phyloP scores from a whole-genome alignment of 495 filamentous ascomycete genomes.

The Thermochaetoides thermophila region DNA sequence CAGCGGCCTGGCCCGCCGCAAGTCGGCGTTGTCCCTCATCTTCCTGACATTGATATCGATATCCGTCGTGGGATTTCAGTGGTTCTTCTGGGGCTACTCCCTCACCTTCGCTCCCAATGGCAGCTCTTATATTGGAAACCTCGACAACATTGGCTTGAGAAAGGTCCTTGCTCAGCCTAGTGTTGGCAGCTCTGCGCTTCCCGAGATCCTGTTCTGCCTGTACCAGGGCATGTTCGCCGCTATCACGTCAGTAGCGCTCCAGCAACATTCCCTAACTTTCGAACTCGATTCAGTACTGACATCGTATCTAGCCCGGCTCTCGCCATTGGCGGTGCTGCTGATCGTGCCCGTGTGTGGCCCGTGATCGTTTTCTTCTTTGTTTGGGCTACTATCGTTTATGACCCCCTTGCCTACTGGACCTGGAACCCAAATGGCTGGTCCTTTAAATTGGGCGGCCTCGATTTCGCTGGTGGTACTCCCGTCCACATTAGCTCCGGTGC shows the following conservation, averaged over 20 bases:
- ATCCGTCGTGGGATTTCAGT: slow-evolving; percentile 83
- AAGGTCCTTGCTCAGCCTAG: slow-evolving; percentile 70
- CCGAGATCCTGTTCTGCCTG: slow-evolving; percentile 81
- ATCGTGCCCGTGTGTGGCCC: slow-evolving; percentile 88
- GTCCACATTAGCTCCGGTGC: slow-evolving; percentile 90
- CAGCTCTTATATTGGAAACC: slow-evolving; percentile 68
- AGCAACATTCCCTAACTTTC: not conserved
- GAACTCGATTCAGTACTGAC: slow-evolving; percentile 1
- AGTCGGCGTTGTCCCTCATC: slow-evolving; percentile 86
- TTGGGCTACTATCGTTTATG: slow-evolving; percentile 89
- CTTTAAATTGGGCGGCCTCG: slow-evolving; percentile 67
- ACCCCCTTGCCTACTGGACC: slow-evolving; percentile 95
- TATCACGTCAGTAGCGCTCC: slow-evolving; percentile 44
- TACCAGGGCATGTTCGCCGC: slow-evolving; percentile 98
- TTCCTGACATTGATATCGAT: slow-evolving; percentile 97
- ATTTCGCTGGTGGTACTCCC: slow-evolving; percentile 92
- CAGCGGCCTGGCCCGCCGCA: slow-evolving; percentile 89
- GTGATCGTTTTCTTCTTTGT: slow-evolving; percentile 92
- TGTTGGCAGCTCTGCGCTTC: slow-evolving; percentile 64
- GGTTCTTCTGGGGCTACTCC: slow-evolving; percentile 99
- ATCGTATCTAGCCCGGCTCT: slow-evolving; percentile 48
- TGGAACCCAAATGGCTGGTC: slow-evolving; percentile 89
- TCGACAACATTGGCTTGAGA: slow-evolving; percentile 75
- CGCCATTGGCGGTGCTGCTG: slow-evolving; percentile 81
- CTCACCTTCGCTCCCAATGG: slow-evolving; percentile 81